Evolutionary conservation across 1,139 yeast species (phyloP).

Genomic region (Lodderomyces parapsilosis): DNA sequence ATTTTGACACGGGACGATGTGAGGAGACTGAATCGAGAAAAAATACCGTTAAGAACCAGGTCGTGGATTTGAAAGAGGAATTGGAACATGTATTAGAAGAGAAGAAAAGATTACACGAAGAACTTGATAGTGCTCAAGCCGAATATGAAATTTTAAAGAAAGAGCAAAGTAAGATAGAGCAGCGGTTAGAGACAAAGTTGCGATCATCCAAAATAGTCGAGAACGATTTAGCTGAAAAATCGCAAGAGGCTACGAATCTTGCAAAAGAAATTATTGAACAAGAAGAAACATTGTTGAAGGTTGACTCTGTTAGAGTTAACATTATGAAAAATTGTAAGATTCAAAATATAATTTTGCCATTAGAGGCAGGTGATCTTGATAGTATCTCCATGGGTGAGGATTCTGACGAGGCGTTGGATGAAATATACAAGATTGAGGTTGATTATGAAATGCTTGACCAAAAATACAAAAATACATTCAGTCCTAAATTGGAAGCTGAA

Average conservation of each 20-base stretch:
- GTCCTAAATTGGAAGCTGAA: conserved; percentile 45
- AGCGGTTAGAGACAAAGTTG: conserved; percentile 24
- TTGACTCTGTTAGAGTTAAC: conserved; percentile 58
- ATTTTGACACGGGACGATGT: conserved; percentile 61
- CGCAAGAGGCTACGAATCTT: conserved; percentile 25
- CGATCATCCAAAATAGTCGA: conserved; percentile 30
- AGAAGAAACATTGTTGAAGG: conserved; percentile 57
- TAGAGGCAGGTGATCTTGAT: conserved; percentile 57
- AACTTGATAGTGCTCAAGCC: conserved; percentile 49
- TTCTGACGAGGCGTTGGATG: conserved; percentile 35
- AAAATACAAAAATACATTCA: conserved; percentile 39
- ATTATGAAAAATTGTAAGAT: conserved; percentile 73
- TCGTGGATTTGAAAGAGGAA: conserved; percentile 30
- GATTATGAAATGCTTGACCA: conserved; percentile 56
- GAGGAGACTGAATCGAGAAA: conserved; percentile 50
- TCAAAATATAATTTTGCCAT: conserved; percentile 66
- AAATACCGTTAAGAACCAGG: conserved; percentile 31
- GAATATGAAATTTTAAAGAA: conserved; percentile 45
- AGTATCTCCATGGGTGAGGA: conserved; percentile 46
- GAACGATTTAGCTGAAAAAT: conserved; percentile 32
- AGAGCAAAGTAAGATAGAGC: conserved; percentile 32
- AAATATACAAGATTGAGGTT: conserved; percentile 49
- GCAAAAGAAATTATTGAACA: conserved; percentile 34
- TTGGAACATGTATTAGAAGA: conserved; percentile 29
- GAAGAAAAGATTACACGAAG: conserved; percentile 31